Evolutionary conservation across 1,139 yeast species (phyloP), one percentile per base, ranked within the genome.

Genomic region (Geotrichum fermentans): DNA sequence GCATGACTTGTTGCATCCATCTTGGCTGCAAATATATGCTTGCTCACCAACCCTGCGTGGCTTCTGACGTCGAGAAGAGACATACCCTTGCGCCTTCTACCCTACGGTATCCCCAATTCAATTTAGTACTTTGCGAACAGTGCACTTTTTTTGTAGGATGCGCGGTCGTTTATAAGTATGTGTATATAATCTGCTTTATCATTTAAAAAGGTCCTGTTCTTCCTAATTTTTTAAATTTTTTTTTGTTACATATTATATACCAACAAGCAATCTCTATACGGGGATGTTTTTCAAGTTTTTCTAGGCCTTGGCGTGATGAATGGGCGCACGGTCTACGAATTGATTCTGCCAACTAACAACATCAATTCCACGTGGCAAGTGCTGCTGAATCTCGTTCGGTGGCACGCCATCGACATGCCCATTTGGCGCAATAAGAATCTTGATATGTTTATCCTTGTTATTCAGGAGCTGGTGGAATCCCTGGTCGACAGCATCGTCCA

Each of bases 391-490:
- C 28, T 43, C 48, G 10, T 32, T 26, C 16, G 33, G 33, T 1
- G 51, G 45, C 4, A 43, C 20, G 5, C 48, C 51, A 6, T 40
- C 36, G 13, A 22, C 32, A 21, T 39, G 43, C 18, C 51, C 51
- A 11, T 40, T 45, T 3, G 79, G 76, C 14, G 75, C 66, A 41
- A 75, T 61, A 36, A 75, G 59, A 17, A 76, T 68, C 59, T 76
- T 76, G 46, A 75, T 70, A 55, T 75, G 75, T 34, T 65, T 65
- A 18, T 69, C 77, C 57, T 75, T 77, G 53, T 75, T 68, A 29
- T 66, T 57, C 47, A 70, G 58, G 51, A 77, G 60, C 54, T 73
- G 73, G 35, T 66, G 52, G 53, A 75, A 72, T 1, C 80, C 80
- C 38, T 65, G 67, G 37, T 71, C 69, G 45, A 74, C 65, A 20